phyloP scores from a whole-genome alignment of 2,329 filamentous ascomycete species.

The Aspergillus ochraceus region DNA sequence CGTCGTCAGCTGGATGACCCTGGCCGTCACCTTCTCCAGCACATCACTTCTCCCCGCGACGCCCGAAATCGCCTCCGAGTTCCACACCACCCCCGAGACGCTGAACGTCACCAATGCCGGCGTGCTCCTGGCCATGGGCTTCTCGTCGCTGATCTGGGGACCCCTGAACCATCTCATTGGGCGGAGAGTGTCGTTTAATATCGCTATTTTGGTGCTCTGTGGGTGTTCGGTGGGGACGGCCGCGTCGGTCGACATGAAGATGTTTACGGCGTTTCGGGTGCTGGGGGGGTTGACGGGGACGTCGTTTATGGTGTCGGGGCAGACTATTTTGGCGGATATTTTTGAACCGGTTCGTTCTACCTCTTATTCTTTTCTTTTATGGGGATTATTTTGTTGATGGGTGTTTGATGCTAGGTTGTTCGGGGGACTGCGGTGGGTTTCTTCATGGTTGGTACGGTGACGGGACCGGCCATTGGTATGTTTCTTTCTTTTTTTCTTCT shows the following conservation, averaged over 20 bases:
- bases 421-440: conserved; percentile 46
- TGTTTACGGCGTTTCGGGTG: conserved; percentile 39
- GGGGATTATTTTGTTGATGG: background rate
- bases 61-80: conserved; percentile 41
- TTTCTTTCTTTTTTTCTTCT: background rate
- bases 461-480: conserved; percentile 45
- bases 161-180: conserved; percentile 33
- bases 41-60: conserved; percentile 43
- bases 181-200: conserved; percentile 32
- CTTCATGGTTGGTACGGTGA: conserved; percentile 45
- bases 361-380: background rate
- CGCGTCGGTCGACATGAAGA: conserved; percentile 29
- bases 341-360: conserved; percentile 33
- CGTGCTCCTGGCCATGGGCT: conserved; percentile 40
- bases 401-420: conserved; percentile 28
- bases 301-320: conserved; percentile 41
- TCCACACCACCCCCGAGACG: conserved; percentile 35
- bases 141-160: conserved; percentile 39
- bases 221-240: conserved; percentile 35
- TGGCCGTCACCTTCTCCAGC: conserved; percentile 44
- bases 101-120: conserved; percentile 40
- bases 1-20: conserved; percentile 43
- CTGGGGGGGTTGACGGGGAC: conserved; percentile 39
- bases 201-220: conserved; percentile 34
- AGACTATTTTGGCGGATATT: conserved; percentile 41